Evolutionary conservation across 2,329 filamentous ascomycete genomes (phyloP), one percentile per base, ranked within the genome.

Genomic region (Volutella citrinella): DNA sequence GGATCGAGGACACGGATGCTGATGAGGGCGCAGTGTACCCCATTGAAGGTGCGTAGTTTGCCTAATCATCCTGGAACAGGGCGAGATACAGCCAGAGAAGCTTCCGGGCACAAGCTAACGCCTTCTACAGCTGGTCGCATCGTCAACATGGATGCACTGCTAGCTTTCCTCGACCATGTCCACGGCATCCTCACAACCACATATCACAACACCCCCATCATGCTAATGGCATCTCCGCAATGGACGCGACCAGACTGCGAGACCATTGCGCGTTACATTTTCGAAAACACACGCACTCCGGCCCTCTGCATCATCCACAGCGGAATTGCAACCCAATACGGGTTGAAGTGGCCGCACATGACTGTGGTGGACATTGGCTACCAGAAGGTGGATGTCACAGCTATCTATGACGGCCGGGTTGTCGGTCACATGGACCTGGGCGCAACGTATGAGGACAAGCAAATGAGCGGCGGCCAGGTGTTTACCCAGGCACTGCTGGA

Each of bases 281-380:
- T 98, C 55, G 93, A 98, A 64, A 94, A 93, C 65, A 95, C 95
- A 57, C 93, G 91, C 67, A 93, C 88, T 1, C 93, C 93, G 0
- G 89, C 87, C 0, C 84, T 98, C 32, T 90, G 85, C 51, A 74
- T 97, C 43, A 84, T 98, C 68, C 87, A 97, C 63, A 84, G 88
- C 49, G 90, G 87, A 4, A 67, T 94, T 28, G 90, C 93, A 17
- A 85, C 88, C 1, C 83, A 93, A 36, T 97, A 94, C 55, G 90
- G 88, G 10, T 75, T 89, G 19, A 79, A 78, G 58, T 75, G 72
- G 68, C 74, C 82, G 19, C 88, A 79, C 49, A 83, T 93, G 53
- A 93, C 88, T 0, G 78, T 98, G 14, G 74, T 98, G 16, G 93
- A 98, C 59, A 84, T 98, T 40, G 93, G 93, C 10, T 87, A 82